phyloP scores from a whole-genome alignment of 2,329 filamentous ascomycete genomes.

The Colletotrichum abscissum region DNA sequence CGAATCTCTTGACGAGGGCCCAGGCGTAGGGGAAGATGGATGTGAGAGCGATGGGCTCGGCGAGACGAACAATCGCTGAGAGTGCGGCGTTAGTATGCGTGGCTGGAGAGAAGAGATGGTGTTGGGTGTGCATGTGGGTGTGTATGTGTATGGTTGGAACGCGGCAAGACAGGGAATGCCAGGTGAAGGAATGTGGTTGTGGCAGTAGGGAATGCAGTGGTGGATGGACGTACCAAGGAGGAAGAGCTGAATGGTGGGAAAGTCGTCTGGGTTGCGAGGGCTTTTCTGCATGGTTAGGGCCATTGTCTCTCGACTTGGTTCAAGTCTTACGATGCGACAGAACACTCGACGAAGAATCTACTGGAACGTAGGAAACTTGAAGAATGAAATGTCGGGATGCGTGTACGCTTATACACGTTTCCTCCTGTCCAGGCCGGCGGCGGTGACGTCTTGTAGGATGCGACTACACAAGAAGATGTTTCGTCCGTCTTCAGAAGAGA shows the following conservation, averaged over 20 bases:
- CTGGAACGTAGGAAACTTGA: constrained; percentile 34
- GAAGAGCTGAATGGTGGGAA: constrained; percentile 85
- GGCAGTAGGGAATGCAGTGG: constrained; percentile 29
- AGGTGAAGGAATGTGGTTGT: neutral
- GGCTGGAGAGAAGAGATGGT: constrained; percentile 10
- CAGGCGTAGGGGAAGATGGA: constrained; percentile 95
- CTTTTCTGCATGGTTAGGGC: constrained; percentile 61
- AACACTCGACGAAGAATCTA: constrained; percentile 40
- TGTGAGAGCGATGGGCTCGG: constrained; percentile 91
- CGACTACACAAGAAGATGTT: neutral
- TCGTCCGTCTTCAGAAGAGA: constrained; percentile 28
- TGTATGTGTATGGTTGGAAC: neutral
- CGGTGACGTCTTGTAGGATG: constrained; percentile 15
- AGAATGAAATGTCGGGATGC: constrained; percentile 29
- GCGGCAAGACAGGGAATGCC: constrained; percentile 3
- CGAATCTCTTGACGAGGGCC: constrained; percentile 81
- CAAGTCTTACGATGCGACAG: constrained; percentile 58
- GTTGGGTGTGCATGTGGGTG: neutral
- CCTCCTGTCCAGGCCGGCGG: constrained; percentile 20
- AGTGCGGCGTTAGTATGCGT: constrained; percentile 35
- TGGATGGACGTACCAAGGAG: constrained; percentile 74
- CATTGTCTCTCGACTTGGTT: constrained; percentile 58
- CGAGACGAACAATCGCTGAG: constrained; percentile 88
- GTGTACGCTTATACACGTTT: constrained; percentile 34
- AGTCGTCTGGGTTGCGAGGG: constrained; percentile 75